Base-by-base conservation (phyloP, 2,329 filamentous ascomycete genomes). In the Ceratocystis diversiconidia region DNA sequence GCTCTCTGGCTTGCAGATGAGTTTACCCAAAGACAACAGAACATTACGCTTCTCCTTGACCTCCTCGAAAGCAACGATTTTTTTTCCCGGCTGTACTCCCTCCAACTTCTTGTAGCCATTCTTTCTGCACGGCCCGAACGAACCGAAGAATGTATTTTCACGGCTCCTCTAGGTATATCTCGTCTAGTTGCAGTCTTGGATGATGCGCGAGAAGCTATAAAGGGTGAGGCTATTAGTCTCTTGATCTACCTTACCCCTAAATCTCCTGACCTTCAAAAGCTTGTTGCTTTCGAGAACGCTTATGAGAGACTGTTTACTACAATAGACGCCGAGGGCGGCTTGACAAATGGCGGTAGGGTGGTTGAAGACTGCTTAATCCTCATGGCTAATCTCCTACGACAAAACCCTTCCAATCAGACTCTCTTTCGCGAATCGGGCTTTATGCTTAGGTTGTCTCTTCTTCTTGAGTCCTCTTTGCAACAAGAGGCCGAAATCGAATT, bases 21-120 rank as follows among this genome's bases (percentile, higher is more conserved):
- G 75, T 99, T 99, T 74, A 96, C 94, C 43, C 92, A 96, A 80
- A 86, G 90, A 69, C 92, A 96, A 83, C 92, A 97, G 76, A 97
- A 99, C 74, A 92, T 96, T 68, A 92, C 90, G 1, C 79, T 94
- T 17, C 82, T 99, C 28, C 83, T 99, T 68, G 88, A 94, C 73
- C 88, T 99, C 65, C 82, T 99, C 69, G 92, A 96, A 70, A 85
- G 87, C 15, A 81, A 80, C 70, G 92, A 96, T 71, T 95, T 96
- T 72, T 96, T 95, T 75, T 89, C 90, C 25, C 87, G 92, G 28
- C 82, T 97, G 0, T 97, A 97, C 76, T 89, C 90, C 3, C 78
- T 99, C 32, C 91, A 97, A 75, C 81, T 99, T 50, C 85, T 99
- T 48, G 86, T 88, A 28, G 89, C 92, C 62, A 94, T 97, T 68